Evolutionary conservation across 257 asterid species (phyloP), one percentile per base, ranked within the genome.

Genomic region (Solanum bukasovii): DNA sequence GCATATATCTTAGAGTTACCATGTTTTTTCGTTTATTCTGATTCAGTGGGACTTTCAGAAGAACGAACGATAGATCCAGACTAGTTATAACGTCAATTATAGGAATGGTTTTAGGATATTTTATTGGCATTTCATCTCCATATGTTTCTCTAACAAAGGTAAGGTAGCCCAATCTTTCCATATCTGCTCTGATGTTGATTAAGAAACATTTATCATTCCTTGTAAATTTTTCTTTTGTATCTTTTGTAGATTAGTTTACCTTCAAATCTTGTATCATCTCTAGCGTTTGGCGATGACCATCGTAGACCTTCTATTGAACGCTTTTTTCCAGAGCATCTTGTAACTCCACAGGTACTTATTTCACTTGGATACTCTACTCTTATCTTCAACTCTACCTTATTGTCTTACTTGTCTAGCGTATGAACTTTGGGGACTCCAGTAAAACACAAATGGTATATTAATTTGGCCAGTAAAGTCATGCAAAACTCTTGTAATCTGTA

Each of bases 91-190:
- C 99, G 67, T 92, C 98, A 88, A 86, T 97, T 89, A 93, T 94
- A 91, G 99, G 99, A 87, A 93, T 96, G 93, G 94, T 96, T 83
- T 91, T 96, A 86, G 99, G 99, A 92, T 97, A 97, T 91, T 92
- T 95, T 84, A 87, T 97, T 63, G 99, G 99, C 85, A 93, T 97
- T 75, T 96, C 99, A 5, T 97, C 95, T 93, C 99, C 99, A 56
- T 94, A 94, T 83, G 96, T 92, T 91, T 92, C 97, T 84, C 90
- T 96, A 88, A 88, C 94, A 84, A 96, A 92, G 96, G 99, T 97
- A 95, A 29, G 92, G 77, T 40, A 70, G 33, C 33, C 87, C 78
- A 42, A 68, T 52, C 37, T 49, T 67, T 10, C 68, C 7, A 23
- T 70, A 71, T 70, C 34, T 86, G 20, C 71, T 42, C 67, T 31